Evolutionary conservation across 176 grass and related monocot genomes (phyloP), one percentile per base, ranked within the genome.

Genomic region (Leersia perrieri): DNA sequence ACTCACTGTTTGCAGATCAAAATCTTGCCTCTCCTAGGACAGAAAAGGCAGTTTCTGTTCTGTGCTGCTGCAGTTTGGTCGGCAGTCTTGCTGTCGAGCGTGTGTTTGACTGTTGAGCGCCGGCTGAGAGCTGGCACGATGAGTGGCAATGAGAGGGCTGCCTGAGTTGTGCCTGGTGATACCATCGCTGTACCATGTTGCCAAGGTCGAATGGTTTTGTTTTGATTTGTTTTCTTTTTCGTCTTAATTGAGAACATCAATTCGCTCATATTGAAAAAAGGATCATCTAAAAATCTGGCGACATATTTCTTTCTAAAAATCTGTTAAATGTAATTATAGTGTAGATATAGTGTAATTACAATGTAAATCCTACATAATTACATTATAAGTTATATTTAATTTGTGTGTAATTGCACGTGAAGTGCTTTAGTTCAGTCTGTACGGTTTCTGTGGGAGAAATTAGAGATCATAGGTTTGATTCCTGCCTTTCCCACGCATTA

Each of bases 181-280:
- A n/a, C 78, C 5, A 13, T 87, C 55, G 60, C 55, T 71, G 40
- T 77, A 35, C 79, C 85, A 72, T 87, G 33, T 14, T 25, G 34
- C 65, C 26, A 12, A 70, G 63, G 72, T 77, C 57, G 77, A 49
- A 53, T 34, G 20, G 3, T 9, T 60, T 16, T 3, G 2, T 62
- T 18, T 7, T 20, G 4, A 47, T 3, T 47, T 18, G 15, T 30
- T 41, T 39, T 7, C 3, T 71, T 47, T 7, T 64, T 38, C n/a
- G n/a, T n/a, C 25, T 53, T 11, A 34, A 5, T 2, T 51, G 4
- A 51, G 15, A 20, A 51, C 45, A 51, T 51, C 28, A 33, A 33
- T 0, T 1, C 28, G 3, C 15, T 40, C 1, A 2, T 32, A 27
- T 25, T 1, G 12, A 4, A n/a, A n/a, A n/a, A n/a, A n/a, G n/a